Conservation (phyloP, 2,329 filamentous ascomycete genomes). For the Aspergillus bombycis region DNA sequence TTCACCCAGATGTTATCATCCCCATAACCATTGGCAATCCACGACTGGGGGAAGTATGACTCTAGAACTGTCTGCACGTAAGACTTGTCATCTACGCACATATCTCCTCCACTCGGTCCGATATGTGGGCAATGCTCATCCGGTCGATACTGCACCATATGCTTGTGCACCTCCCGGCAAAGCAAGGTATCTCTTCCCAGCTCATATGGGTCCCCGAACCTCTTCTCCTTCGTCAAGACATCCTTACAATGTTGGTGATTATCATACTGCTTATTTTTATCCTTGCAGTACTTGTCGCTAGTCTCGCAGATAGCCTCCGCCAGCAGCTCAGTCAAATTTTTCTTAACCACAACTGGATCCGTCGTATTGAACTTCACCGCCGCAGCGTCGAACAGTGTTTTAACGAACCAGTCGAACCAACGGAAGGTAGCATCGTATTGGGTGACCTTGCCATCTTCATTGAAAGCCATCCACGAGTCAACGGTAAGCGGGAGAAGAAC, state of each 20-base stretch:
- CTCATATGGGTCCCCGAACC: constrained; percentile 30
- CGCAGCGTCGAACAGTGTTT: constrained; percentile 19
- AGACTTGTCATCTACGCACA: constrained; percentile 32
- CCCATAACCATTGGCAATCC: constrained; percentile 28
- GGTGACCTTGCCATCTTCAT: constrained; percentile 24
- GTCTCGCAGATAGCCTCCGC: constrained; percentile 26
- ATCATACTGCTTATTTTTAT: constrained; percentile 25
- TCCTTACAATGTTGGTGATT: constrained; percentile 21
- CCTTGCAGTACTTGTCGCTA: constrained; percentile 25
- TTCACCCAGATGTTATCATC: constrained; percentile 23
- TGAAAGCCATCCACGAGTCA: constrained; percentile 32
- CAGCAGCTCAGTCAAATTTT: constrained; percentile 10
- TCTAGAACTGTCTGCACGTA: constrained; percentile 29
- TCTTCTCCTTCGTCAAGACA: constrained; percentile 22
- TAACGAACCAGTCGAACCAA: constrained; percentile 28
- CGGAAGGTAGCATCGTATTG: constrained; percentile 32
- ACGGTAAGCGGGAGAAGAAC: constrained; percentile 26
- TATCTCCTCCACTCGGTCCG: constrained; percentile 29
- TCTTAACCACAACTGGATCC: constrained; percentile 6
- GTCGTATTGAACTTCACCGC: constrained; percentile 24
- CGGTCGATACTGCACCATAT: constrained; percentile 32
- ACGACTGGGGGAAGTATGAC: constrained; percentile 29
- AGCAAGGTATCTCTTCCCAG: constrained; percentile 31
- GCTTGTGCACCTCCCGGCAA: constrained; percentile 33
- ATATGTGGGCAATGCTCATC: constrained; percentile 33